These are phyloP conservation scores for Fusarium tjaetaba DNA, from an alignment of 2,329 filamentous ascomycete species.

Conservation along the genomic window DNA sequence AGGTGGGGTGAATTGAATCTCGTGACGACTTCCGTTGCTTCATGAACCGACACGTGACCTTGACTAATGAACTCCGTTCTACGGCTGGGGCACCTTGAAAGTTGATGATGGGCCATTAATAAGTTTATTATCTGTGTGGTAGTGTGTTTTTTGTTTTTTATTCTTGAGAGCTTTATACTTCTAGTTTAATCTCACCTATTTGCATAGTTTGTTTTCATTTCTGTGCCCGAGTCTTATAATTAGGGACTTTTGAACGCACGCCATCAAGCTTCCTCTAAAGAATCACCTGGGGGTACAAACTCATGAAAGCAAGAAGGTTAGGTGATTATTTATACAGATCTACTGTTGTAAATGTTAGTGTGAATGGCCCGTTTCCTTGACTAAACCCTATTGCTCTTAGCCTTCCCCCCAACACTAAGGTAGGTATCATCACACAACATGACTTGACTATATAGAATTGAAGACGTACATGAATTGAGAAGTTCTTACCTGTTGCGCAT, in stretches of 20 bases:
- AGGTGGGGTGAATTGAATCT: slow-evolving; percentile 8
- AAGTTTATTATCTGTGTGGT: background rate
- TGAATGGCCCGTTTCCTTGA: background rate
- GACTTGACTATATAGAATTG: background rate
- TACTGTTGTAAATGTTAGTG: background rate
- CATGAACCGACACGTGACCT: slow-evolving; percentile 17
- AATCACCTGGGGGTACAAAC: background rate
- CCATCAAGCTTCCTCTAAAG: background rate
- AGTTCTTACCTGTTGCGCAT: background rate
- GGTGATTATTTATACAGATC: background rate
- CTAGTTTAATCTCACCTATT: background rate
- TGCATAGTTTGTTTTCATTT: background rate
- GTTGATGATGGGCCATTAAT: background rate
- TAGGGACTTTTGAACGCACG: background rate
- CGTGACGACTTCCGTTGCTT: slow-evolving; percentile 8
- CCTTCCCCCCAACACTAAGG: background rate
- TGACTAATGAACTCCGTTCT: background rate
- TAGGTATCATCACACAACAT: background rate
- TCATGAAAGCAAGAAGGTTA: background rate
- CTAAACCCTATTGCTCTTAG: background rate
- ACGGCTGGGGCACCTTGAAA: background rate
- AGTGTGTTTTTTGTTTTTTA: background rate
- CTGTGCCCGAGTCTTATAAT: background rate
- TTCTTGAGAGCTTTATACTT: background rate
- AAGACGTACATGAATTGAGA: background rate